phyloP scores from a whole-genome alignment of 768 basidiomycete genomes.

The Cystobasidium onofrii region DNA sequence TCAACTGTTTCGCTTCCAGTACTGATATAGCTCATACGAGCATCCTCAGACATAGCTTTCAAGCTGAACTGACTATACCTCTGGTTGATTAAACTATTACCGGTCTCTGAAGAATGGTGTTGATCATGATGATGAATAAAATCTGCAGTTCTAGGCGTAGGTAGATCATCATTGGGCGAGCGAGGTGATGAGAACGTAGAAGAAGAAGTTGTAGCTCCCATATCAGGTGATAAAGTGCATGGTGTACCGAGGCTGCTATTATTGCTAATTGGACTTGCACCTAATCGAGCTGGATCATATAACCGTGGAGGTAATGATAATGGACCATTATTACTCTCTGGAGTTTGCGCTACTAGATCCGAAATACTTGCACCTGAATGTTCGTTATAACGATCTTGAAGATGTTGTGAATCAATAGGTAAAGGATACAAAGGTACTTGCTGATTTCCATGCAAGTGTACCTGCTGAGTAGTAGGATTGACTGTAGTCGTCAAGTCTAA shows the following conservation, averaged over 20 bases:
- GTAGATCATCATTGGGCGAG: slow-evolving; percentile 10
- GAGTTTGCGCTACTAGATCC: not conserved
- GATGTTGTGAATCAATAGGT: not conserved
- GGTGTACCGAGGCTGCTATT: not conserved
- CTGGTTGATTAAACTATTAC: too few relatives aligned
- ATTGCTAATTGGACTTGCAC: not conserved
- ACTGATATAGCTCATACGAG: not conserved
- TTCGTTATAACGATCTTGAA: not conserved
- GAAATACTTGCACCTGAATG: not conserved
- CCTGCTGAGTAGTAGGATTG: not conserved
- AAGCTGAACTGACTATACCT: slow-evolving; percentile 10
- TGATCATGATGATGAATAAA: not conserved
- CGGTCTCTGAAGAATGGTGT: not conserved
- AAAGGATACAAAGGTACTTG: not conserved
- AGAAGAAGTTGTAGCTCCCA: not conserved
- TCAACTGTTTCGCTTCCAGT: not conserved
- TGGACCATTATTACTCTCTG: not conserved
- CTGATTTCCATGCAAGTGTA: not conserved
- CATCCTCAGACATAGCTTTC: not conserved
- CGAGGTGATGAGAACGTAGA: not conserved
- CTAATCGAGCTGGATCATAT: not conserved
- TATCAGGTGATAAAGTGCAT: not conserved
- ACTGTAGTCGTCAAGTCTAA: not conserved
- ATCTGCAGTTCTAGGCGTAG: slow-evolving; percentile 17
- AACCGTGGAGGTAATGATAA: not conserved